Base-by-base conservation (phyloP, 2,329 filamentous ascomycete genomes). In the Botrytis fragariae region DNA sequence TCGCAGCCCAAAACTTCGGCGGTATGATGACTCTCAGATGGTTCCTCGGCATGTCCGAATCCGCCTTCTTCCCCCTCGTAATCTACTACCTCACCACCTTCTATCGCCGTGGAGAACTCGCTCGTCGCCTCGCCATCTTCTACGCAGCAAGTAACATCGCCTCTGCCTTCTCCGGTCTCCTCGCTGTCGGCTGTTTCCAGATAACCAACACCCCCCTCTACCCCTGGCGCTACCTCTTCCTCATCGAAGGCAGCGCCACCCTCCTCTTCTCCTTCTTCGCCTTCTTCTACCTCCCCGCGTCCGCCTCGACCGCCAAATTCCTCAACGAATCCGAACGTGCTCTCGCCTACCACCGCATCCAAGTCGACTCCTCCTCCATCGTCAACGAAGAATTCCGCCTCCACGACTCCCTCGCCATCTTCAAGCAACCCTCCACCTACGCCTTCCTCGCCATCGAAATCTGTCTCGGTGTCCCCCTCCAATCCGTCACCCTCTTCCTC, bases 21-120 rank as follows among this genome's bases (percentile, higher is more conserved):
- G 90, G 91, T 0, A 84, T 94, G 77, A 89, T 93, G 80, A 87
- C 90, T 3, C 80, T 92, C 32, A 85, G 90, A 35, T 92, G 90
- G 88, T 90, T 93, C 77, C 83, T 94, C 29, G 91, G 91, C 78
- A 74, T 44, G 57, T 84, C 89, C 0, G 91, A 93, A 79, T 85
- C 86, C 1, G 91, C 87, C 3, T 93, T 93, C 82, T 93, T 92
- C 78, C 91, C 91, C 0, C 82, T 92, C 6, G 90, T 92, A 39
- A 85, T 86, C 74, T 85, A 85, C 75, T 86, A 86, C 75, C 83
- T 87, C 69, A 89, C 87, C 1, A 88, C 86, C 3, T 93, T 93
- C 81, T 94, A 94, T 80, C 87, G 90, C 25, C 87, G 92, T 71
- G 89, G 88, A 45, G 92, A 94, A 80, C 86, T 94, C 4, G 91